A percentile compares a stretch with the other conserved stretches of the same genome.
Conservation (phyloP, 768 basidiomycete genomes). For the Termitomyces sp. region DNA sequence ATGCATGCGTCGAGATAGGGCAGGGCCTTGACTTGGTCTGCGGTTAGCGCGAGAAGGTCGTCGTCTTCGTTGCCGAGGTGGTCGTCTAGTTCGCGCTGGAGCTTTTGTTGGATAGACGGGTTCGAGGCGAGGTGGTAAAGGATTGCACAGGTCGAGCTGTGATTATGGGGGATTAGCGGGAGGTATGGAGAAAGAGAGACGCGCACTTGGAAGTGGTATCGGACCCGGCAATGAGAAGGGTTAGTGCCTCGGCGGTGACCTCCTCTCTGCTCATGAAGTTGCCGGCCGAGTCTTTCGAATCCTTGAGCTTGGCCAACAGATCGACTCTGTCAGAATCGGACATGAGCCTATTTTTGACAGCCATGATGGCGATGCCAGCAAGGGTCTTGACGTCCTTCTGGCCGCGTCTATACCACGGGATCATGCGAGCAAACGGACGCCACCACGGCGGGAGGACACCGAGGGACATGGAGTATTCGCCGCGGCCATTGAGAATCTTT, state of each 20-base stretch:
- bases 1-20: constrained; percentile 85
- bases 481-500: constrained; percentile 81
- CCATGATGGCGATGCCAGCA: constrained; percentile 75
- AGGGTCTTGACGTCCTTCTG: constrained; percentile 61
- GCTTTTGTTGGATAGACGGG: constrained; percentile 57
- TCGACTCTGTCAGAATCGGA: constrained; percentile 72
- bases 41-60: constrained; percentile 49
- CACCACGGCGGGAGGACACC: constrained; percentile 71
- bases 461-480: constrained; percentile 82
- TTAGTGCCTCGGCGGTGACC: constrained; percentile 83
- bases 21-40: constrained; percentile 65
- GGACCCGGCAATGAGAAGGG: constrained; percentile 82
- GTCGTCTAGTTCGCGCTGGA: constrained; percentile 73
- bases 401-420: constrained; percentile 78
- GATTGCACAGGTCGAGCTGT: constrained; percentile 85
- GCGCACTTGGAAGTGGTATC: constrained; percentile 91
- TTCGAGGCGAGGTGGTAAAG: constrained; percentile 76
- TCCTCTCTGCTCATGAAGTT: constrained; percentile 78
- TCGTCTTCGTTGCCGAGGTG: constrained; percentile 46
- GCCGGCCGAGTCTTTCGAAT: constrained; percentile 44
- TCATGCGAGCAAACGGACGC: constrained; percentile 55
- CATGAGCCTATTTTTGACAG: constrained; percentile 70
- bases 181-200: too few relatives aligned
- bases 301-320: constrained; percentile 74
- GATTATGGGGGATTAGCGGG: too few relatives aligned